These are phyloP conservation scores for Moricandia arvensis DNA, from an alignment of 345 rosid genomes.

Conservation along the genomic window DNA sequence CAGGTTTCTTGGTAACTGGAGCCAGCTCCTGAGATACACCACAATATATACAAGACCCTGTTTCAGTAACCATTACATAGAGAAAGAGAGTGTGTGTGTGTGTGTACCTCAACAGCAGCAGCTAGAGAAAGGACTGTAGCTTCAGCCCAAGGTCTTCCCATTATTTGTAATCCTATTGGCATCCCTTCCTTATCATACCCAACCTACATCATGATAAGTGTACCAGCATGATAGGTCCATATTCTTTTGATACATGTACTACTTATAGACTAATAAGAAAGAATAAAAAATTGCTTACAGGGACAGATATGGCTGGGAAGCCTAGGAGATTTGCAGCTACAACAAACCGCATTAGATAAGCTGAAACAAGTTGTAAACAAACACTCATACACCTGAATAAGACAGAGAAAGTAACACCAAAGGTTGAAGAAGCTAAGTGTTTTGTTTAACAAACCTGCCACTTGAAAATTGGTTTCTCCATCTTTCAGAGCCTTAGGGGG, in stretches of 20 bases:
- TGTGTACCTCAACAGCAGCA: slow-evolving; percentile 63
- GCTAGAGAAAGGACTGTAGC: slow-evolving; percentile 71
- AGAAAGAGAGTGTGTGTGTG: slow-evolving; percentile 1
- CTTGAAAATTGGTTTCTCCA: slow-evolving; percentile 74
- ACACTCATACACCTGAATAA: background rate
- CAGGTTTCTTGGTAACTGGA: slow-evolving; percentile 62
- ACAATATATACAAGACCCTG: background rate
- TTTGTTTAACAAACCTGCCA: slow-evolving; percentile 50
- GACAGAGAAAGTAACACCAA: background rate
- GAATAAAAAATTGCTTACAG: slow-evolving; percentile 51
- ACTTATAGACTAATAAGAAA: background rate
- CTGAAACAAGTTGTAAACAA: slow-evolving; percentile 38
- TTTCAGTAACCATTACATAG: background rate
- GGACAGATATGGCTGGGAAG: slow-evolving; percentile 79
- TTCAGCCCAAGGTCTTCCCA: slow-evolving; percentile 87
- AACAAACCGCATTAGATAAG: slow-evolving; percentile 68
- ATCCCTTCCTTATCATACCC: slow-evolving; percentile 88
- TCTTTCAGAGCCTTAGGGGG: slow-evolving; percentile 60
- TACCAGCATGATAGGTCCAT: background rate
- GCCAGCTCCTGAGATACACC: slow-evolving; percentile 55
- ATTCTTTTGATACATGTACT: background rate
- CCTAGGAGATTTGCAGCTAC: slow-evolving; percentile 74
- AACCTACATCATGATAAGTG: slow-evolving; percentile 39
- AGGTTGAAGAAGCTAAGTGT: background rate
- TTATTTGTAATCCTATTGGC: slow-evolving; percentile 78